Conservation (phyloP, 192 early-diverging fungal genomes). For the Chytriomyces confervae region DNA sequence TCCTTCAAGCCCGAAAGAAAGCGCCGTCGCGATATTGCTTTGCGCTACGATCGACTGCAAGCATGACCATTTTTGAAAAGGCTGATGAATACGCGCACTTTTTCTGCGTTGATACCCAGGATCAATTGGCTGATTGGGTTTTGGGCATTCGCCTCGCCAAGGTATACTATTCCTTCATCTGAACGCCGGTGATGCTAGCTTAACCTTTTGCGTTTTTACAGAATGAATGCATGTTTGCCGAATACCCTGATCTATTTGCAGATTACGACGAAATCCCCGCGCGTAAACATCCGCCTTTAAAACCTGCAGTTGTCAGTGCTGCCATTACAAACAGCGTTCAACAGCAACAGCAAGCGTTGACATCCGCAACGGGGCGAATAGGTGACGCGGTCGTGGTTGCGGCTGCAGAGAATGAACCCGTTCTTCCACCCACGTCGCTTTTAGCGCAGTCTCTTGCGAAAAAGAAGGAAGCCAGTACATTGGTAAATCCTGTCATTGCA, state of each 20-base stretch:
- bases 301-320: not conserved
- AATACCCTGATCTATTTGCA: conserved; percentile 52
- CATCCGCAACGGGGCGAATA: not conserved
- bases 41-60: conserved; percentile 81
- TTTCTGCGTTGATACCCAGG: conserved; percentile 70
- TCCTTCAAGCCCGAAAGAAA: conserved; percentile 65
- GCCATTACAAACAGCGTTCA: not conserved
- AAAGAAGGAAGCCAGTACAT: not conserved
- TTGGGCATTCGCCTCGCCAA: conserved; percentile 70
- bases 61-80: conserved; percentile 79
- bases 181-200: not conserved
- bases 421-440: conserved; percentile 4
- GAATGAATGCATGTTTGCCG: conserved; percentile 51
- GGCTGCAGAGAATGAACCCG: not conserved
- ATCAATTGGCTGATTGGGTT: conserved; percentile 76
- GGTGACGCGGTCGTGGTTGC: not conserved
- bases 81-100: conserved; percentile 81
- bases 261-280: conserved; percentile 46
- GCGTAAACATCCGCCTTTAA: conserved; percentile 21
- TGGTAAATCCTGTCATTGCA: not conserved
- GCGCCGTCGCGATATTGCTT: conserved; percentile 83
- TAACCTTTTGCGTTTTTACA: not conserved
- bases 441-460: conserved; percentile 8
- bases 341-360: not conserved
- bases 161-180: conserved; percentile 48